Evolutionary conservation across 805 yeast species (phyloP), one percentile per base, ranked within the genome.

Genomic region (Candida ovalis): DNA sequence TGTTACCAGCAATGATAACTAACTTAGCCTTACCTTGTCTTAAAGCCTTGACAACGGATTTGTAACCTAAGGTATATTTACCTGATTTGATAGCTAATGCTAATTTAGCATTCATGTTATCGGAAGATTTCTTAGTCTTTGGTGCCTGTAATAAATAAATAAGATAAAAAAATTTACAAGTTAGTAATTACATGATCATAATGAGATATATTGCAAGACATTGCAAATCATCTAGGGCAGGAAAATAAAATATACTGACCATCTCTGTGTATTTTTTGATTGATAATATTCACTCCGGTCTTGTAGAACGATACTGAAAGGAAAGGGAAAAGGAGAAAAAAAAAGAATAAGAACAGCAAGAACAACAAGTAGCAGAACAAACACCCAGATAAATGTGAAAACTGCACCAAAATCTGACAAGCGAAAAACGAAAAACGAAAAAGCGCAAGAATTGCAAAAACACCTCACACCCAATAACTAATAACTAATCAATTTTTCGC

Each of bases 1-100:
- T 94, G 94, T 94, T 94, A 74, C 95, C 94, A 70, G 99, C 96
- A 71, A 94, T 84, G 80, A 94, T 86, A 74, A 94, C 80, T 76
- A 94, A 85, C 88, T 94, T 94, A 67, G 99, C 96, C 85, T 92
- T 92, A 74, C 97, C 97, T 76, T 88, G 88, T 83, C 99, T 91
- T 75, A 94, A 82, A 67, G 98, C 80, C 88, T 94, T 94, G 77
- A 94, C 86, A 75, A 95, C 92, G 66, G 97, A 88, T 84, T 92
- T 92, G 96, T 90, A 94, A 74, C 99, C 99, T 69, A 94, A 86
- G 88, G 97, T 86, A 85, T 89, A 92, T 81, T 94, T 94, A 84
- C 99, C 99, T 69, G 98, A 91, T 84, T 91, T 94, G 82, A 94
- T 87, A 71, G 88, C 92, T 76, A 94, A 86, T 75, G 96, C 95